Evolutionary conservation across 257 asterid genomes (phyloP), one percentile per base, ranked within the genome.

Genomic region (Voacanga thouarsii): DNA sequence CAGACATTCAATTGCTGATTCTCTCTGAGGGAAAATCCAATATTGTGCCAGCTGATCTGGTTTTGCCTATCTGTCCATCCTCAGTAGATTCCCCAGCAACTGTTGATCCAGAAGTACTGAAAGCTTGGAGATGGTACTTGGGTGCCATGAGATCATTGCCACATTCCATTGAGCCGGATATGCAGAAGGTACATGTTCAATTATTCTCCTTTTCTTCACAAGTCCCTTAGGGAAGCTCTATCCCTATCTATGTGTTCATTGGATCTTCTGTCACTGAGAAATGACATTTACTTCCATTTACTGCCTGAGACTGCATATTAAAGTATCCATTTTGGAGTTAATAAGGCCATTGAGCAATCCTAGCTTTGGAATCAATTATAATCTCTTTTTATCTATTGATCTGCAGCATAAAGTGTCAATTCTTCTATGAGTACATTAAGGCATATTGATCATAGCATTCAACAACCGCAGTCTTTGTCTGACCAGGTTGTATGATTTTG

Each of bases 61-160:
- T 93, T 79, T 86, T 96, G 81, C 99, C 99, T 66, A 81, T 96
- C 50, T 82, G 77, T 68, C 96, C 98, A 74, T 85, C 88, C 75
- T 84, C 91, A 10, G 84, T 81, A n/a, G 89, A 74, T 76, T 75
- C 87, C 30, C 56, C 74, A 41, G 80, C 66, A 53, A 84, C 56
- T 75, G 89, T 79, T 74, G 80, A 83, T 79, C 88, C 81, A 44
- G 91, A 87, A 39, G 71, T 81, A 73, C 78, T 93, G 80, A 83
- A 83, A 80, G 85, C 89, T 85, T 96, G 96, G 96, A 90, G 98
- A 83, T 96, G 96, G 96, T 96, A 96, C 82, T 83, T 95, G 85
- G 96, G 93, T 74, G 84, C 97, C 68, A 82, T 93, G 93, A 89
- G 91, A 87, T 86, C 88, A 47, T 77, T 90, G 65, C 80, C 96